A percentile compares a stretch with the other conserved stretches of the same genome.
Evolutionary conservation across 1,284 basidiomycete species (phyloP).

Genomic region (Cerioporus squamosus): DNA sequence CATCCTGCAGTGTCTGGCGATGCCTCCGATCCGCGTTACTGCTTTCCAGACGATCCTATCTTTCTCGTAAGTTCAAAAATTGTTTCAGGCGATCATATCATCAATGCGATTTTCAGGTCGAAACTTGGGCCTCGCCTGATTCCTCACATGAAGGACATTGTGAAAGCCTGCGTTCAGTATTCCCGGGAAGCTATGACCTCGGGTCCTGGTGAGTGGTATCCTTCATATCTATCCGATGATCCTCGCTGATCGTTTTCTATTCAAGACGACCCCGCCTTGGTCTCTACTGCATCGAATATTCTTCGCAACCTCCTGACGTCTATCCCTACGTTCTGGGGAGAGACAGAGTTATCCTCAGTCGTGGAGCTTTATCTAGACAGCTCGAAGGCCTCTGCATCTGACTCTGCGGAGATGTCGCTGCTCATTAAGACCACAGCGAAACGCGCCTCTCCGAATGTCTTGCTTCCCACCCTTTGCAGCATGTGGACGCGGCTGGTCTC

Average conservation of each 20-base stretch:
- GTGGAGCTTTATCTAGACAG: constrained; percentile 58
- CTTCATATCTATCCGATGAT: too few species aligned
- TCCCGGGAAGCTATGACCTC: constrained; percentile 45
- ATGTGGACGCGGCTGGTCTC: constrained; percentile 51
- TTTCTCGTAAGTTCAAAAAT: constrained; percentile 55
- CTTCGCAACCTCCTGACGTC: constrained; percentile 60
- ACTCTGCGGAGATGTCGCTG: constrained; percentile 36
- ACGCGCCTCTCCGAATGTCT: constrained; percentile 66
- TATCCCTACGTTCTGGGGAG: constrained; percentile 76
- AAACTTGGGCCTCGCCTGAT: constrained; percentile 88
- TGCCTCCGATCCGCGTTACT: constrained; percentile 39
- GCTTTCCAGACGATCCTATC: constrained; percentile 61
- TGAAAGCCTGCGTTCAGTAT: constrained; percentile 58
- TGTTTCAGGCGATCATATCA: background rate
- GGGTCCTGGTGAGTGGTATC: constrained; percentile 30
- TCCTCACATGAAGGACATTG: constrained; percentile 78
- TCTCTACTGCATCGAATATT: constrained; percentile 48
- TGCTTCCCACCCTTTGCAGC: constrained; percentile 66
- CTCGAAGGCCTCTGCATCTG: constrained; percentile 23
- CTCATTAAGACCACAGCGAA: constrained; percentile 68
- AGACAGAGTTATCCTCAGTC: constrained; percentile 60
- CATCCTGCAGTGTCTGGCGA: constrained; percentile 53
- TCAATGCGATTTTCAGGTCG: constrained; percentile 43
- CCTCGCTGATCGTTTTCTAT: too few species aligned
- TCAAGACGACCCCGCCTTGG: constrained; percentile 23